Conservation (phyloP, 163 green algal species). For the Prototheca cutis region DNA sequence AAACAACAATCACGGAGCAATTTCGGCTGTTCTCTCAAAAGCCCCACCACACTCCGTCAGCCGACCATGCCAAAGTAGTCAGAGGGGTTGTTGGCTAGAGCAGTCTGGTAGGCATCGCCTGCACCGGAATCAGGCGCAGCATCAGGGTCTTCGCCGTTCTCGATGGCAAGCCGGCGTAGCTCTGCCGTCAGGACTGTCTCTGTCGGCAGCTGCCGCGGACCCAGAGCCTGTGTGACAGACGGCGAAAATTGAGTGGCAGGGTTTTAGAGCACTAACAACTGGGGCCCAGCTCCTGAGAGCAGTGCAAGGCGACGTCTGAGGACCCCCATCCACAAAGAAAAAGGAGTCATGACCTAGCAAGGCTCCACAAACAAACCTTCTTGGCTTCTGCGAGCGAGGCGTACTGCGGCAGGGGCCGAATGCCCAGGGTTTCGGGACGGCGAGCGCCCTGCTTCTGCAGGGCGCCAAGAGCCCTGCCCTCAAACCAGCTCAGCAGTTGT, state of each 20-base stretch:
- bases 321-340: neutral
- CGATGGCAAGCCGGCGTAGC: constrained; percentile 17
- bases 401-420: constrained; percentile 29
- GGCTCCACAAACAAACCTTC: constrained; percentile 8
- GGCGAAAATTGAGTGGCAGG: no score
- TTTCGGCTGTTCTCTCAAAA: no score
- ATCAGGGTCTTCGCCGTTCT: constrained; percentile 19
- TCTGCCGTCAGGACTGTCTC: constrained; percentile 12
- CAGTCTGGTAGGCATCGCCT: constrained; percentile 14
- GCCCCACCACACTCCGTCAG: constrained; percentile 1
- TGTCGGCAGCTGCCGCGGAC: constrained; percentile 19
- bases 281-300: no score
- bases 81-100: constrained; percentile 21
- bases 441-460: neutral
- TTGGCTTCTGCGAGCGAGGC: constrained; percentile 25
- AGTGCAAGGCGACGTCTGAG: no score
- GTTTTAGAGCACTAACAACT: no score
- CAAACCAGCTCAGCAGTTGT: constrained; percentile 19
- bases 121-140: constrained; percentile 1
- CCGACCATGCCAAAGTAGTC: constrained; percentile 37
- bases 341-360: neutral
- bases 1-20: no score
- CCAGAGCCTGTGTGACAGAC: constrained; percentile 26
- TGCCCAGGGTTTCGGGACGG: constrained; percentile 22
- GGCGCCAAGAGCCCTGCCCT: constrained; percentile 7